Base-by-base conservation (phyloP, 352 stramenopile species). In the Elongisporangium undulatum region DNA sequence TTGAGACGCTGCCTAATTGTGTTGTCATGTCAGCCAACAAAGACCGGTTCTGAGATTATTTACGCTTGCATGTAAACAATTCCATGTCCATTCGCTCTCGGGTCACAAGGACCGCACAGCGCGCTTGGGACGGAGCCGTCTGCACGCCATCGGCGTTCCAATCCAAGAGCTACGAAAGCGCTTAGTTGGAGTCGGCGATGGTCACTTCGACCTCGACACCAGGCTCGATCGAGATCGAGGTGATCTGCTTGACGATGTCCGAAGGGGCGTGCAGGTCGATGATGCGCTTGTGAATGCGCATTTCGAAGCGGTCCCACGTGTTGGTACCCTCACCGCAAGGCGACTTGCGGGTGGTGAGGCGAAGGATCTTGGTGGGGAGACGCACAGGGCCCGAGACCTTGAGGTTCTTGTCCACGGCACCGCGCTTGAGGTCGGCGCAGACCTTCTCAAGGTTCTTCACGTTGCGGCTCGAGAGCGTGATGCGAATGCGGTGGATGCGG, bases 401-500 rank as follows among this genome's bases (percentile, higher is more conserved):
- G 49, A 99, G 82, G 76, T 99, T 98, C 86, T 99, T 98, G 77
- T 99, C 94, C n/a, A 98, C 79, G 63, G 97, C 96, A 51, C 89
- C 89, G 70, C 95, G 94, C 92, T 99, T 99, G 57, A 99, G 85
- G 76, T 99, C 96, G 56, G 95, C 86, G 85, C 97, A 99, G 34
- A 99, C 91, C 86, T 99, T 99, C 81, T 99, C 97, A 62, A 99
- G 80, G 87, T 99, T 98, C 79, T 98, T 97, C 45, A 99, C 97
- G 74, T 99, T 99, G 69, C 94, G 94, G 72, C 94, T 99, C 67
- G 97, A 98, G 59, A 99, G 89, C 68, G 97, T 99, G 86, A 99
- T 99, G 67, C 97, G 95, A 80, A 99, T 99, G 75, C 97, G 93
- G 82, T 98, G 92, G 66, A 98, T 96, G 68, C 79, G 81, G 61